Evolutionary conservation across 495 filamentous ascomycete species (phyloP).

Genomic region (Usnea hakonensis): DNA sequence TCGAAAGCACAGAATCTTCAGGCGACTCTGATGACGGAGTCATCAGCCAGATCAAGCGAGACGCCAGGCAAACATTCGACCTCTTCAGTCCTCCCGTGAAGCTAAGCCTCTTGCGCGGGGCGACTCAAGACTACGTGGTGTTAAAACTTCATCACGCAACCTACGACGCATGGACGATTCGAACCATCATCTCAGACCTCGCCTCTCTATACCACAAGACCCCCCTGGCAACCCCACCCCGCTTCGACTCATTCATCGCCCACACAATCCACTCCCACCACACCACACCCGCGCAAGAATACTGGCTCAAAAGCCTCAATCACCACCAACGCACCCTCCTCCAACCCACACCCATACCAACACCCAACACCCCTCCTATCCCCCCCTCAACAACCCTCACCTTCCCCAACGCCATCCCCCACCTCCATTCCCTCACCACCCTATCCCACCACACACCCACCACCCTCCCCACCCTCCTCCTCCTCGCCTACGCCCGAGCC

Average conservation of each 20-base stretch:
- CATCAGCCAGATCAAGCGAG: constrained; percentile 14
- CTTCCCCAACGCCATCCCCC: constrained; percentile 6
- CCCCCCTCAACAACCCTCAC: not conserved
- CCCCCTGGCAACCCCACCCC: constrained; percentile 13
- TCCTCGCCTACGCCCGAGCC: constrained; percentile 28
- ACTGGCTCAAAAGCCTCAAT: constrained; percentile 14
- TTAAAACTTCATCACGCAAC: constrained; percentile 31
- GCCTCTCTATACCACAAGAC: constrained; percentile 22
- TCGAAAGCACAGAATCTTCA: constrained; percentile 3
- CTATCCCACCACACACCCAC: constrained; percentile 19
- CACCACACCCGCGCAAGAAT: not conserved
- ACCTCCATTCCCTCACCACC: constrained; percentile 17
- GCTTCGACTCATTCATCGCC: constrained; percentile 25
- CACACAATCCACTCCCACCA: not conserved
- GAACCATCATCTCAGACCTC: constrained; percentile 28
- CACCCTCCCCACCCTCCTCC: constrained; percentile 28
- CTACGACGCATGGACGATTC: constrained; percentile 35
- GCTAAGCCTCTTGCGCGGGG: constrained; percentile 25
- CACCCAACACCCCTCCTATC: not conserved
- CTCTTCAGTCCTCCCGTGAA: constrained; percentile 27
- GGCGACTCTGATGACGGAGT: not conserved
- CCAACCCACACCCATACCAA: not conserved
- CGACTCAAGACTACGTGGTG: constrained; percentile 25
- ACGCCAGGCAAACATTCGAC: constrained; percentile 25
- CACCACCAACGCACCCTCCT: constrained; percentile 12